Percentiles rank a stretch among this genome's conserved stretches.
These are phyloP conservation scores for Zhuliangozyma parablackwelliae DNA, from an alignment of 1,139 yeast genomes.

Conservation along the genomic window DNA sequence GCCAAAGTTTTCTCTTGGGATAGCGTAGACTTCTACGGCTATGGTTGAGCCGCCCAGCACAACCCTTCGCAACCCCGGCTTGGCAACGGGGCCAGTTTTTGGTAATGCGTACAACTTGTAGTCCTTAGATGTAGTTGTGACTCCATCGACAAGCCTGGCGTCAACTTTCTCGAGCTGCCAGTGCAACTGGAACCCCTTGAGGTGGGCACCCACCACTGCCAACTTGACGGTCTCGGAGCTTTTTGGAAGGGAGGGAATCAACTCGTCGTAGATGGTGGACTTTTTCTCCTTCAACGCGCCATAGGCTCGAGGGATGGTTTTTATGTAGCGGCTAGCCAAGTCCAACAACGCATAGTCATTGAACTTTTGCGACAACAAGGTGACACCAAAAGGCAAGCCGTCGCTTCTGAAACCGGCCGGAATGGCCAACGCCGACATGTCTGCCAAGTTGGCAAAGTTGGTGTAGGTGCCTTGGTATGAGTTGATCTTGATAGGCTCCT, in stretches of 20 bases:
- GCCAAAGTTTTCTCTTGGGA: slow-evolving; percentile 77
- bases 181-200: slow-evolving; percentile 81
- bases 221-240: slow-evolving; percentile 39
- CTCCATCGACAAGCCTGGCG: slow-evolving; percentile 58
- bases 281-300: slow-evolving; percentile 38
- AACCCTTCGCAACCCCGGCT: slow-evolving; percentile 82
- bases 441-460: slow-evolving; percentile 91
- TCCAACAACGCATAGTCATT: slow-evolving; percentile 87
- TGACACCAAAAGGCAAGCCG: slow-evolving; percentile 87
- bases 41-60: slow-evolving; percentile 52
- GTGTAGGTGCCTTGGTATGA: slow-evolving; percentile 96
- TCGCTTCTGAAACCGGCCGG: slow-evolving; percentile 85
- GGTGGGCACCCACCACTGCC: slow-evolving; percentile 96
- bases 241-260: slow-evolving; percentile 34
- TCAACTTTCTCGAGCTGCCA: slow-evolving; percentile 89
- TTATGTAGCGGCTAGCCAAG: slow-evolving; percentile 68
- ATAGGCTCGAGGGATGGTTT: slow-evolving; percentile 28
- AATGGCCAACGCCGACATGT: slow-evolving; percentile 83
- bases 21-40: slow-evolving; percentile 74
- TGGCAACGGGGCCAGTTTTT: slow-evolving; percentile 70
- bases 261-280: slow-evolving; percentile 29
- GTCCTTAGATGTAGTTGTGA: slow-evolving; percentile 66
- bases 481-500: slow-evolving; percentile 79
- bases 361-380: slow-evolving; percentile 74
- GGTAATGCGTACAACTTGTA: slow-evolving; percentile 84